phyloP scores from a whole-genome alignment of 768 basidiomycete species.

The Mrakia gelida region DNA sequence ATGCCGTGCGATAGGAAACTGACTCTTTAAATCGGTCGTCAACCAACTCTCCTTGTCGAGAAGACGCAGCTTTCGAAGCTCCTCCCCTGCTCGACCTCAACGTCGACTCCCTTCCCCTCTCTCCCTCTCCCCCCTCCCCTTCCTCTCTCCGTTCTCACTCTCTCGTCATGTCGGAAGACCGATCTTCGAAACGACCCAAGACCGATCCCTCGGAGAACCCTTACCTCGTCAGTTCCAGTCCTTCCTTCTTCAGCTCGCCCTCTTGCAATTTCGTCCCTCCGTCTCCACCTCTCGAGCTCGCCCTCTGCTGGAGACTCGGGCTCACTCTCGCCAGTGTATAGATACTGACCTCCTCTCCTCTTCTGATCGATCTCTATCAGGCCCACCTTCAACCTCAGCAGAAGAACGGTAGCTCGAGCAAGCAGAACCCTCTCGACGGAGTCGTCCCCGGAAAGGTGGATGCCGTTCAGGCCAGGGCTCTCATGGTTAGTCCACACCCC shows the following conservation, averaged over 20 bases:
- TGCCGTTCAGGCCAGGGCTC: slow-evolving; percentile 60
- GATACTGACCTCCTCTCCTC: background rate
- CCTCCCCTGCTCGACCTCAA: background rate
- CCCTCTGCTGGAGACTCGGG: background rate
- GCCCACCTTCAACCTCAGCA: slow-evolving; percentile 23
- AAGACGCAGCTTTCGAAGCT: no score
- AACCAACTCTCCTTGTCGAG: no score
- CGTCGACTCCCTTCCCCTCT: background rate
- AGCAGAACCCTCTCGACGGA: slow-evolving; percentile 61
- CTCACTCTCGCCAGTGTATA: no score
- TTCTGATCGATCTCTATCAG: background rate
- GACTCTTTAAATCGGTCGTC: no score
- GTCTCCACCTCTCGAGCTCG: background rate
- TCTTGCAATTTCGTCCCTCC: background rate
- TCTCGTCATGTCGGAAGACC: slow-evolving; percentile 14
- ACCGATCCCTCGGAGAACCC: slow-evolving; percentile 24
- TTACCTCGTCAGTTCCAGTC: slow-evolving; percentile 18
- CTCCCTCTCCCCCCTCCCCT: background rate
- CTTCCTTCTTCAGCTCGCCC: background rate
- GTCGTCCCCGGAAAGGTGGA: slow-evolving; percentile 66
- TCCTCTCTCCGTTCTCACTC: slow-evolving; percentile 43
- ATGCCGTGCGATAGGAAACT: no score
- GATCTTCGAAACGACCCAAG: slow-evolving; percentile 27
- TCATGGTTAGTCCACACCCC: slow-evolving; percentile 53
- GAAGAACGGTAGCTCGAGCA: slow-evolving; percentile 12